Conservation (phyloP, 768 basidiomycete species). For the Boletus sp. region DNA sequence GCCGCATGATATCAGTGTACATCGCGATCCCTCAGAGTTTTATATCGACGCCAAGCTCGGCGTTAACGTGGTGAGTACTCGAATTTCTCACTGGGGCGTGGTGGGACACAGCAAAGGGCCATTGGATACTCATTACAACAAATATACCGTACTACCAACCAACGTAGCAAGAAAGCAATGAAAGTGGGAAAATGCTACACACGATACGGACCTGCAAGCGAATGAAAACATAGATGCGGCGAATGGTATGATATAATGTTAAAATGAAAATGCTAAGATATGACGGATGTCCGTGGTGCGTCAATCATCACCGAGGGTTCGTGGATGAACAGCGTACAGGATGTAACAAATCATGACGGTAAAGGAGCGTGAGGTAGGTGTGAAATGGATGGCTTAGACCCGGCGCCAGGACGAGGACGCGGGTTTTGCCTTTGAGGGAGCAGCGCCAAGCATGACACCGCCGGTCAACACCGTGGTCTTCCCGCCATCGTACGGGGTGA, state of each 20-base stretch:
- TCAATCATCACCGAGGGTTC: conserved; percentile 27
- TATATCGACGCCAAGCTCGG: neutral
- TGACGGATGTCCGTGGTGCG: conserved; percentile 24
- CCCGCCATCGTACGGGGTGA: conserved; percentile 83
- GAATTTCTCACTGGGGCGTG: neutral
- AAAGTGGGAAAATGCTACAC: conserved; percentile 30
- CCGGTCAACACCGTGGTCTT: conserved; percentile 87
- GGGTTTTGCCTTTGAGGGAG: conserved; percentile 33
- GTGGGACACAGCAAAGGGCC: neutral
- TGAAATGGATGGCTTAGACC: conserved; percentile 33
- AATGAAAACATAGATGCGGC: conserved; percentile 23
- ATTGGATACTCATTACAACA: conserved; percentile 28
- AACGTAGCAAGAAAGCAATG: conserved; percentile 24
- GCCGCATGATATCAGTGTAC: neutral
- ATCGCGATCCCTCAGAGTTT: neutral
- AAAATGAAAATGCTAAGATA: conserved; percentile 33
- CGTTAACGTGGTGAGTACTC: neutral
- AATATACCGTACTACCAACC: conserved; percentile 23
- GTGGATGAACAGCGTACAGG: conserved; percentile 24
- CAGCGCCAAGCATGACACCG: conserved; percentile 79
- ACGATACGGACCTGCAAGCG: conserved; percentile 21
- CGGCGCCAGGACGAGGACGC: conserved; percentile 55
- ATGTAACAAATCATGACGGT: conserved; percentile 18
- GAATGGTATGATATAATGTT: conserved; percentile 33
- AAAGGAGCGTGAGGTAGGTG: conserved; percentile 24